A percentile compares a stretch with the other conserved stretches of the same genome.
Conservation (phyloP, 371 early-diverging fungal species). For the Haplosporangium sp. region DNA sequence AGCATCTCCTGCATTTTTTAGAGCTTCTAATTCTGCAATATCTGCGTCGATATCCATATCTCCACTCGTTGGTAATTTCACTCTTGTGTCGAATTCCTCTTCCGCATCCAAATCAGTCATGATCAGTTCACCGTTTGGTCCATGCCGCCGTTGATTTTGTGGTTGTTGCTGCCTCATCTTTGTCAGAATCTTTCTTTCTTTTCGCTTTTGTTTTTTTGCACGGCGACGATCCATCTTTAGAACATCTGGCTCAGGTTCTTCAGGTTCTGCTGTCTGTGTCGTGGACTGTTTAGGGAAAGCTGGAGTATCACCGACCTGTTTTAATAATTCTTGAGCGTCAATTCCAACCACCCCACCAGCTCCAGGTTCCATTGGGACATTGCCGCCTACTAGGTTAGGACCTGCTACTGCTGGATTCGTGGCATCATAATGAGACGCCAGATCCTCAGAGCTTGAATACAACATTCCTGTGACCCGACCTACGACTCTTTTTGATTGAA, state of each 20-base stretch:
- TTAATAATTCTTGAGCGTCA: slow-evolving; percentile 8
- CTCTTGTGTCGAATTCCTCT: not conserved
- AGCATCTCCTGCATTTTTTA: not conserved
- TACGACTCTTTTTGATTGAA: slow-evolving; percentile 25
- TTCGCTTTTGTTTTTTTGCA: not conserved
- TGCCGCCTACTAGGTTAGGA: not conserved
- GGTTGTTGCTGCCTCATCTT: slow-evolving; percentile 2
- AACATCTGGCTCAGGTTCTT: not conserved
- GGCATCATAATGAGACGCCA: not conserved
- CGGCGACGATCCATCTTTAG: not conserved
- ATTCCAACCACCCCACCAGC: slow-evolving; percentile 1
- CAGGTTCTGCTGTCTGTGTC: not conserved
- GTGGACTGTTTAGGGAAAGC: not conserved
- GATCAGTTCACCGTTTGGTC: not conserved
- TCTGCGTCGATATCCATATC: not conserved
- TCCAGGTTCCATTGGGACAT: not conserved
- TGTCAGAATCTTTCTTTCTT: not conserved
- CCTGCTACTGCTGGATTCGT: not conserved
- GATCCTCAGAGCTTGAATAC: slow-evolving; percentile 22
- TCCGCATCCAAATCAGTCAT: not conserved
- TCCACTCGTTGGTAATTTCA: not conserved
- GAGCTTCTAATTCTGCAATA: not conserved
- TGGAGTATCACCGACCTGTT: not conserved
- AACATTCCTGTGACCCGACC: slow-evolving; percentile 35
- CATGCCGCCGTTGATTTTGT: not conserved